A percentile compares a stretch with the other conserved stretches of the same genome.
Conservation (phyloP, 495 filamentous ascomycete species). For the Neurospora hispaniola region DNA sequence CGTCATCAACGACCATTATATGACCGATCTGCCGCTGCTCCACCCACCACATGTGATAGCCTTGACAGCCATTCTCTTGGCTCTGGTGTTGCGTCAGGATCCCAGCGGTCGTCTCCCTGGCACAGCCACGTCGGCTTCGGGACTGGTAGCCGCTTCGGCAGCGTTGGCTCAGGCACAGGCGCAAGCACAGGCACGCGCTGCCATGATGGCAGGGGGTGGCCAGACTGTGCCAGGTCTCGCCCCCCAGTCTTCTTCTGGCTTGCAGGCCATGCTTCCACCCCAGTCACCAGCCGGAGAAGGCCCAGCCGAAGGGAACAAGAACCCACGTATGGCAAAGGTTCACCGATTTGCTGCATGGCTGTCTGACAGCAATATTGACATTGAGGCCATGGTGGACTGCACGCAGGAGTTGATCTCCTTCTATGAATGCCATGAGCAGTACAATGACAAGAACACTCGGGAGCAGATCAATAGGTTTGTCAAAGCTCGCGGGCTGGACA, state of each 20-base stretch:
- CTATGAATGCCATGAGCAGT: constrained; percentile 86
- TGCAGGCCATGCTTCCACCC: background rate
- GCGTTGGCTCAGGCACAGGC: constrained; percentile 31
- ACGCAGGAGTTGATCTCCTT: constrained; percentile 92
- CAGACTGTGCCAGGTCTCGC: background rate
- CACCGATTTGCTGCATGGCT: constrained; percentile 75
- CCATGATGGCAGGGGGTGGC: constrained; percentile 7
- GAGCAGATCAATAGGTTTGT: constrained; percentile 71
- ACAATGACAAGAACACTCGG: constrained; percentile 61
- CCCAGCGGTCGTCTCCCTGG: background rate
- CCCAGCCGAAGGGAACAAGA: constrained; percentile 12
- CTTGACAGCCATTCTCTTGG: constrained; percentile 78
- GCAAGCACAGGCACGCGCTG: constrained; percentile 17
- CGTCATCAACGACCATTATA: constrained; percentile 91
- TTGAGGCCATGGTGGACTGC: constrained; percentile 84
- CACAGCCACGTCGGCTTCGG: constrained; percentile 14
- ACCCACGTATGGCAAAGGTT: constrained; percentile 41
- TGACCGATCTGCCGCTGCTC: constrained; percentile 84
- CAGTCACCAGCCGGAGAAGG: constrained; percentile 6
- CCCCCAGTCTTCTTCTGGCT: constrained; percentile 1
- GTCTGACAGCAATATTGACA: constrained; percentile 85
- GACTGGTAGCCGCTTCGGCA: constrained; percentile 30
- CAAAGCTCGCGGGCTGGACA: constrained; percentile 72
- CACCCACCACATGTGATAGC: constrained; percentile 86
- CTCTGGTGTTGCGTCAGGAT: constrained; percentile 58